These are phyloP conservation scores for Kitagawia praeruptora DNA, from an alignment of 129 eudicot species.

Conservation along the genomic window DNA sequence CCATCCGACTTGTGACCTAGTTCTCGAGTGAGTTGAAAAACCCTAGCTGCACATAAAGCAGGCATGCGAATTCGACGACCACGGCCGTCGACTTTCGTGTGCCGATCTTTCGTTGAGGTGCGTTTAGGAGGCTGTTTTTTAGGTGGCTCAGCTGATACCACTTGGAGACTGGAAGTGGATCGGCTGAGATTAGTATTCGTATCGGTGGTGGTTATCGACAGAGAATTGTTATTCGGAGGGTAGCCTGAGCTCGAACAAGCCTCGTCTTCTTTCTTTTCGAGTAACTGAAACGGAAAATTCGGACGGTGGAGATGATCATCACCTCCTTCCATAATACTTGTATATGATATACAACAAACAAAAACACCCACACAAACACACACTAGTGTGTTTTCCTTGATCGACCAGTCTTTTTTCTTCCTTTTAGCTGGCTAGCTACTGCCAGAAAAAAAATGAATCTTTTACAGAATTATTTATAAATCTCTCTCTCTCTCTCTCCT, in stretches of 20 bases:
- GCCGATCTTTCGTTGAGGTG: constrained; percentile 89
- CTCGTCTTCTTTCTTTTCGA: constrained; percentile 71
- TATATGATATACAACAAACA: constrained; percentile 18
- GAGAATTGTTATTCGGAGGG: constrained; percentile 35
- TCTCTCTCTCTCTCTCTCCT: constrained; percentile 14
- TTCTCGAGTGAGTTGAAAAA: constrained; percentile 89
- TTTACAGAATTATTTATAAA: constrained; percentile 21
- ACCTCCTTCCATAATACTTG: constrained; percentile 55
- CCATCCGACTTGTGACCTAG: constrained; percentile 97
- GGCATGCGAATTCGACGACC: constrained; percentile 99
- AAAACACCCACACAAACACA: not conserved
- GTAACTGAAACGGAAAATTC: constrained; percentile 68
- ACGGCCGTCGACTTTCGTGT: constrained; percentile 94
- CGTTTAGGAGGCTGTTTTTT: constrained; percentile 78
- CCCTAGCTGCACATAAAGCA: constrained; percentile 96
- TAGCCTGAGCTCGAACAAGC: constrained; percentile 33
- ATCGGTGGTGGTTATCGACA: constrained; percentile 40
- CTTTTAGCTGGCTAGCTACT: not conserved
- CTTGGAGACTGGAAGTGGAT: constrained; percentile 26
- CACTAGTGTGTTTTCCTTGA: constrained; percentile 6
- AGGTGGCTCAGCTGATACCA: constrained; percentile 26
- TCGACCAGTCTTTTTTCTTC: not conserved
- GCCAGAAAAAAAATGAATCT: not conserved
- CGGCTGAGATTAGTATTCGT: constrained; percentile 20
- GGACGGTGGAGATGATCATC: constrained; percentile 69